A percentile compares a stretch with the other conserved stretches of the same genome.
Conservation (phyloP, 106 monocot species). For the Hemerocallis citrina region DNA sequence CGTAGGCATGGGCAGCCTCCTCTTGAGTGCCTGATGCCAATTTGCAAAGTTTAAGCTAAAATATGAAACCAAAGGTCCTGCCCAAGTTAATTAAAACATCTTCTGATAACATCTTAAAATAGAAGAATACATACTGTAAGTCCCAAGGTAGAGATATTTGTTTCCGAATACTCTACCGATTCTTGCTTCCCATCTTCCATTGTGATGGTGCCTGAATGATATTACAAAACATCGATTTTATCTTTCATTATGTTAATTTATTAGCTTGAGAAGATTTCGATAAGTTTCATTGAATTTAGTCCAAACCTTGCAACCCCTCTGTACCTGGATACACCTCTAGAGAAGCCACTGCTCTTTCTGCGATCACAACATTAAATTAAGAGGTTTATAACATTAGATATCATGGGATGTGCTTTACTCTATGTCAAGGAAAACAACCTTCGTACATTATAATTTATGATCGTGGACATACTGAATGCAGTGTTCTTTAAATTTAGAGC, state of each 20-base stretch:
- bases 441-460: no score
- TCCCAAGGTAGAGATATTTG: conserved; percentile 92
- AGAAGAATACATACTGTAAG: conserved; percentile 71
- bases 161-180: conserved; percentile 91
- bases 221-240: neutral
- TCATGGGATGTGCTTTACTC: no score
- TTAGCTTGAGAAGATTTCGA: neutral
- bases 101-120: neutral
- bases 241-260: no score
- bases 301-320: conserved; percentile 39
- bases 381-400: no score
- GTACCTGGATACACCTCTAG: conserved; percentile 40
- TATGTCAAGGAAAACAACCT: no score
- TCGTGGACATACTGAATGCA: no score
- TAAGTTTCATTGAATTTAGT: neutral
- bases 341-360: conserved; percentile 46
- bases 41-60: neutral
- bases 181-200: conserved; percentile 89
- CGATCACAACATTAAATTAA: no score
- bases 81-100: neutral
- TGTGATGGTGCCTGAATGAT: conserved; percentile 82
- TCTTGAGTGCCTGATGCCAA: conserved; percentile 30
- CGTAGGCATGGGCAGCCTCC: conserved; percentile 35
- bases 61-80: neutral
- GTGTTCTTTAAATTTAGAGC: no score